Percentiles rank a stretch among this genome's conserved stretches.
Evolutionary conservation across 1,284 basidiomycete genomes (phyloP).

Genomic region (Megacollybia platyphylla): DNA sequence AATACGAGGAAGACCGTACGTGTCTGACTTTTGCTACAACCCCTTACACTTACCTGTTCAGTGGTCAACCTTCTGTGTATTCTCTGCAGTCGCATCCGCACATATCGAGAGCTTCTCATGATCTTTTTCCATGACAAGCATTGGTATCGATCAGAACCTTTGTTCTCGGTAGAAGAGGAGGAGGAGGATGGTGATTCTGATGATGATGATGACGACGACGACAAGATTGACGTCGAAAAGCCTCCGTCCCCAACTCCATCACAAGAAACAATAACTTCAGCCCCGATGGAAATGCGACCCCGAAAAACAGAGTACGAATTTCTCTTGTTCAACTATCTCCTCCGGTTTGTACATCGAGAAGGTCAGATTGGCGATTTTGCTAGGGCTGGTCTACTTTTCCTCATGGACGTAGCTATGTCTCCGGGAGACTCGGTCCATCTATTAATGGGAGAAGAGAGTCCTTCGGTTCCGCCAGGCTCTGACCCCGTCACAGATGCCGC

Average conservation of each 20-base stretch:
- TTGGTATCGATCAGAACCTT: slow-evolving; percentile 61
- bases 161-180: slow-evolving; percentile 58
- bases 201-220: slow-evolving; percentile 20
- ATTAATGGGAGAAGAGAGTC: slow-evolving; percentile 20
- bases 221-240: slow-evolving; percentile 9
- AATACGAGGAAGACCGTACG: slow-evolving; percentile 79
- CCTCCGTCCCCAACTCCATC: slow-evolving; percentile 46
- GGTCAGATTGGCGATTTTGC: slow-evolving; percentile 91
- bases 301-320: slow-evolving; percentile 89
- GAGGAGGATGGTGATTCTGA: slow-evolving; percentile 46
- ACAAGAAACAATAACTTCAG: slow-evolving; percentile 43
- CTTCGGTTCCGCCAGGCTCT: slow-evolving; percentile 9
- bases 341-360: slow-evolving; percentile 92
- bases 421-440: slow-evolving; percentile 39
- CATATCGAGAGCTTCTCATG: slow-evolving; percentile 82
- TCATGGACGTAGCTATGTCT: slow-evolving; percentile 91
- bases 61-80: slow-evolving; percentile 88
- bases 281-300: slow-evolving; percentile 21
- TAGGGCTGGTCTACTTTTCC: slow-evolving; percentile 80
- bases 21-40: slow-evolving; percentile 8
- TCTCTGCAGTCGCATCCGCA: slow-evolving; percentile 80
- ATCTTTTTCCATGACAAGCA: slow-evolving; percentile 94
- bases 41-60: slow-evolving; percentile 13
- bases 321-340: slow-evolving; percentile 87
- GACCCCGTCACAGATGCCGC: slow-evolving; percentile 77